Evolutionary conservation across 768 basidiomycete species (phyloP), one percentile per base, ranked within the genome.

Genomic region (Suillus lakei): DNA sequence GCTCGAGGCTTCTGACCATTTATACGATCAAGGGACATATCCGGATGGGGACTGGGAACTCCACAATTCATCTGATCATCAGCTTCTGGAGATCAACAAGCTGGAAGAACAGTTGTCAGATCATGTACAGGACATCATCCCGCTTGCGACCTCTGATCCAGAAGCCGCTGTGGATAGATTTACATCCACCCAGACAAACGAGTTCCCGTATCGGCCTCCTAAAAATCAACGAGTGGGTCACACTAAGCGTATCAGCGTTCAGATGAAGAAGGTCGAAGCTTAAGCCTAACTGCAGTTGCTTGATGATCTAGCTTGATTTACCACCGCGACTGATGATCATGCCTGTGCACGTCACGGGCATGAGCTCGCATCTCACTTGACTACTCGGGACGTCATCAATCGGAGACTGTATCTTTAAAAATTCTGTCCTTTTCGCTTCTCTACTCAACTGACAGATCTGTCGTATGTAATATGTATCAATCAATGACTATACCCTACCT

Each of bases 221-320:
- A 72, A 71, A 62, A 64, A 70, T 48, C 75, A 77, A 64, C 72
- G 66, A n/a, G 68, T 71, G 2, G 81, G 82, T 6, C 81, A 83
- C 46, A 76, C 78, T 15, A 74, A 77, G 34, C 79, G 82, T 16
- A 73, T 82, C 66, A 83, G 78, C 64, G 76, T 82, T 64, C 65
- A 72, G 48, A 63, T 80, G 70, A 80, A 77, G 71, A 77, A 76
- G 55, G 64, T 65, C 0, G 36, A 18, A 63, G 62, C 67, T 5
- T 10, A 30, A 18, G 5, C 34, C 53, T 16, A 53, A 32, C 39
- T 68, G 70, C 16, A 63, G 62, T 10, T 75, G 60, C 32, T 32
- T 50, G 41, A 36, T 58, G 44, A 48, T 43, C 39, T 60, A 32
- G 26, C 28, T 63, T 1, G 51, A 63, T 38, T 39, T 26, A 39